Evolutionary conservation across 768 basidiomycete genomes (phyloP), one percentile per base, ranked within the genome.

Genomic region (Ramaria sp.): DNA sequence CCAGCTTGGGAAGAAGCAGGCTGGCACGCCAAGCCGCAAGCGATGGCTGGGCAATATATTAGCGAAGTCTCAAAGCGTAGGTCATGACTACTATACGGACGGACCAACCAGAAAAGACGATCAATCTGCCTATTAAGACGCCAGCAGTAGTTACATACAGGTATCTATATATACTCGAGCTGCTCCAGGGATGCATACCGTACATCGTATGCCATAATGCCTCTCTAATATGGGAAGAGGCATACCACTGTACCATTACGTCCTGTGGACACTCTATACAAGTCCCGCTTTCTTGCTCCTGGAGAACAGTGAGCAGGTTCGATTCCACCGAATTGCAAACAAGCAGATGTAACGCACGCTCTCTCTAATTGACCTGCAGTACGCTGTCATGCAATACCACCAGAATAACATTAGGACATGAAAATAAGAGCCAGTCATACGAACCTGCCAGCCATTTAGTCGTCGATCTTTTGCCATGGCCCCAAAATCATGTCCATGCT

Each of bases 381-480:
- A 65, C 85, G 80, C 72, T 57, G 47, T 38, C 5, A 22, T 45
- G 6, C 11, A 3, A 33, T 31, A 20, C 12, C 13, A 43, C 17
- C 20, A 49, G 3, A 24, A 39, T 19, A 45, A 10, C 24, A 5
- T 24, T 15, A 9, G 27, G 30, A 27, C 31, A 22, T 43, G 17
- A n/a, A 27, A 27, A 27, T 27, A 27, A 49, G 15, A 17, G 19
- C n/a, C 31, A 20, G 11, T 20, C 34, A 37, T 37, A 30, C 46
- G 20, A 11, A 57, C 55, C 43, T 98, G 95, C 68, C 83, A 84
- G 15, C 79, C 71, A 68, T 98, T 97, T 58, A 87, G 68, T 69
- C 76, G 84, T 58, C 82, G 72, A 71, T 98, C 94, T 62, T 75
- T 73, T 11, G 82, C 81, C 93, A 96, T 97, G 50, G 70, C 74